phyloP scores from a whole-genome alignment of 2,329 filamentous ascomycete genomes.

The Ceratocystis colombiana region DNA sequence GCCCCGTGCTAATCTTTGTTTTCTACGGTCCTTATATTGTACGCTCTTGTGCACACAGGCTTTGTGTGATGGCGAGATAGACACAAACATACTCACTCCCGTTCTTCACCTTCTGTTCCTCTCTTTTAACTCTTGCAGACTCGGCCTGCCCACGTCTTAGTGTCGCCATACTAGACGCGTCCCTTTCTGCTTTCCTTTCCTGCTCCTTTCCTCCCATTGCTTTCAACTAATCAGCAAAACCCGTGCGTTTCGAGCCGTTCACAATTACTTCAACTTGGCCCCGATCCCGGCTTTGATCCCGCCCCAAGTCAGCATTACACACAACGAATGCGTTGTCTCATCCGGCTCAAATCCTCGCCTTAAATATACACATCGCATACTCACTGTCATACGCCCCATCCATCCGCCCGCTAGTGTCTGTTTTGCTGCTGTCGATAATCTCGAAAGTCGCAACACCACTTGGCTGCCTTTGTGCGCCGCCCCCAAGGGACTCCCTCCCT shows the following conservation, averaged over 20 bases:
- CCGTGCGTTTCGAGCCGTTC: too few species aligned
- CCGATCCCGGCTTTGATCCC: neutral
- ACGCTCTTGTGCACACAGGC: neutral
- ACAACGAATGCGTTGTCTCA: neutral
- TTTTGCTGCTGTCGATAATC: conserved; percentile 14
- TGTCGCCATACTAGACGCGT: too few species aligned
- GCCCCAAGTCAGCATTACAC: neutral
- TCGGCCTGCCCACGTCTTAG: too few species aligned
- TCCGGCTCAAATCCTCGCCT: neutral
- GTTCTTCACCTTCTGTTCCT: neutral
- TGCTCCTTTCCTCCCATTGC: too few species aligned
- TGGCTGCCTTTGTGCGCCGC: conserved; percentile 23
- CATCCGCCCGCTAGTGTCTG: neutral
- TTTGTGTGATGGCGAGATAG: too few species aligned
- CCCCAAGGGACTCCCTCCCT: conserved; percentile 21
- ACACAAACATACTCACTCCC: neutral
- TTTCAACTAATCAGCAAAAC: too few species aligned
- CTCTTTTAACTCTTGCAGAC: neutral
- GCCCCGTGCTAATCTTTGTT: conserved; percentile 2
- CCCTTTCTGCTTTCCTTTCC: too few species aligned
- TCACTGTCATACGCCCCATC: neutral
- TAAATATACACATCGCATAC: neutral
- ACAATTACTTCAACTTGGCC: neutral
- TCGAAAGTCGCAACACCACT: conserved; percentile 12
- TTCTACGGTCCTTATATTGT: conserved; percentile 18